A percentile compares a stretch with the other conserved stretches of the same genome.
Conservation (phyloP, 2,329 filamentous ascomycete species). For the Diaporthe ilicicola region DNA sequence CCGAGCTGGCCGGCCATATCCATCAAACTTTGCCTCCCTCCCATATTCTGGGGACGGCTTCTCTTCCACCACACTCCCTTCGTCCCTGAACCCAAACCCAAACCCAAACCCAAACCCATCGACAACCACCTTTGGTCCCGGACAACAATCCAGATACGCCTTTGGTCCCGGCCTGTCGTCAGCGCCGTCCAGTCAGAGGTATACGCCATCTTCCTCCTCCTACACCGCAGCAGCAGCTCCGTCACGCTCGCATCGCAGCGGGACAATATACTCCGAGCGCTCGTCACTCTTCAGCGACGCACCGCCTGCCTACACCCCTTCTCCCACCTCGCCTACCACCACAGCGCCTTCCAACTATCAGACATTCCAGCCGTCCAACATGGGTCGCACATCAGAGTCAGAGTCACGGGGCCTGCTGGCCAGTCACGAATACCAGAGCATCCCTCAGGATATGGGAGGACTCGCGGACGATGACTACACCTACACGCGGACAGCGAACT, state of each 20-base stretch:
- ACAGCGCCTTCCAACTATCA: constrained; percentile 47
- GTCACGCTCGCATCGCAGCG: constrained; percentile 36
- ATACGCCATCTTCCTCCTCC: constrained; percentile 31
- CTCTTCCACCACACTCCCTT: neutral
- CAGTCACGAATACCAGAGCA: constrained; percentile 31
- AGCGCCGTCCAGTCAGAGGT: constrained; percentile 5
- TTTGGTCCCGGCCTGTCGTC: constrained; percentile 19
- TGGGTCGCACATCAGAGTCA: constrained; percentile 47
- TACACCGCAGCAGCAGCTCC: constrained; percentile 35
- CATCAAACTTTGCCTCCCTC: constrained; percentile 2
- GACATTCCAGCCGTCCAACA: constrained; percentile 50
- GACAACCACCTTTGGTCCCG: constrained; percentile 6
- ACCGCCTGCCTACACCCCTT: constrained; percentile 60
- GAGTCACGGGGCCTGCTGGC: constrained; percentile 55
- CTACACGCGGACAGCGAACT: constrained; percentile 20
- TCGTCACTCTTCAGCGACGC: constrained; percentile 47
- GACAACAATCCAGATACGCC: constrained; percentile 21
- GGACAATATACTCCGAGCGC: constrained; percentile 45
- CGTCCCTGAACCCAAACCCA: neutral
- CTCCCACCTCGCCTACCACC: constrained; percentile 44
- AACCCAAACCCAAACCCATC: neutral
- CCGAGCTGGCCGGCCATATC: constrained; percentile 11
- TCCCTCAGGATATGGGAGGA: constrained; percentile 47
- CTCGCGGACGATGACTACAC: constrained; percentile 21
- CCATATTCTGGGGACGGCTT: neutral